These are phyloP conservation scores for Exophiala phaeomuriformis DNA, from an alignment of 2,329 filamentous ascomycete genomes.

Conservation along the genomic window DNA sequence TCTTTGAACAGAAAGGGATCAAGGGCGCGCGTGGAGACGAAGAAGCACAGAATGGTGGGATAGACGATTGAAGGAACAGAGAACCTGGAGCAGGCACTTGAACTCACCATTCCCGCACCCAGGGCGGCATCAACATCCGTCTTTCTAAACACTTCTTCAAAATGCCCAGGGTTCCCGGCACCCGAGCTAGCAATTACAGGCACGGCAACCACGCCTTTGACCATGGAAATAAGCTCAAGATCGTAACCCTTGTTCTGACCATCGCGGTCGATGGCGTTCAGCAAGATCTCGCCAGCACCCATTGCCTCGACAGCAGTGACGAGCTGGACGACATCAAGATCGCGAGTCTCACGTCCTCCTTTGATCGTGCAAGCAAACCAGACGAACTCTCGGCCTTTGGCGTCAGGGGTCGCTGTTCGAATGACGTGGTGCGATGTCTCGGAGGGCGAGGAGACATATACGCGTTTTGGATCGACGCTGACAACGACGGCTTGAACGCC, in stretches of 20 bases:
- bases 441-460: conserved; percentile 65
- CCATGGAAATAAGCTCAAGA: conserved; percentile 78
- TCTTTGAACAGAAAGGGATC: background rate
- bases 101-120: conserved; percentile 77
- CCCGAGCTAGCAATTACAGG: conserved; percentile 94
- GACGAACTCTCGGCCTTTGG: conserved; percentile 67
- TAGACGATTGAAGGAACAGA: background rate
- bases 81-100: background rate
- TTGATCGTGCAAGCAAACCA: conserved; percentile 99
- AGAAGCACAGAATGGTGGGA: background rate
- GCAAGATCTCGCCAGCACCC: conserved; percentile 86
- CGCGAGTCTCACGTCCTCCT: conserved; percentile 86
- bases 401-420: conserved; percentile 61
- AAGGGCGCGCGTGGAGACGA: background rate
- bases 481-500: conserved; percentile 96
- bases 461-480: conserved; percentile 83
- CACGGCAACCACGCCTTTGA: conserved; percentile 80
- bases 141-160: conserved; percentile 78
- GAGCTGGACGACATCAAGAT: conserved; percentile 86
- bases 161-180: conserved; percentile 80
- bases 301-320: conserved; percentile 86
- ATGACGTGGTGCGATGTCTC: conserved; percentile 67
- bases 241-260: conserved; percentile 93
- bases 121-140: conserved; percentile 87
- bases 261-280: conserved; percentile 97